phyloP scores from a whole-genome alignment of 2,329 filamentous ascomycete genomes.

The Beauveria scarabaeidicola region DNA sequence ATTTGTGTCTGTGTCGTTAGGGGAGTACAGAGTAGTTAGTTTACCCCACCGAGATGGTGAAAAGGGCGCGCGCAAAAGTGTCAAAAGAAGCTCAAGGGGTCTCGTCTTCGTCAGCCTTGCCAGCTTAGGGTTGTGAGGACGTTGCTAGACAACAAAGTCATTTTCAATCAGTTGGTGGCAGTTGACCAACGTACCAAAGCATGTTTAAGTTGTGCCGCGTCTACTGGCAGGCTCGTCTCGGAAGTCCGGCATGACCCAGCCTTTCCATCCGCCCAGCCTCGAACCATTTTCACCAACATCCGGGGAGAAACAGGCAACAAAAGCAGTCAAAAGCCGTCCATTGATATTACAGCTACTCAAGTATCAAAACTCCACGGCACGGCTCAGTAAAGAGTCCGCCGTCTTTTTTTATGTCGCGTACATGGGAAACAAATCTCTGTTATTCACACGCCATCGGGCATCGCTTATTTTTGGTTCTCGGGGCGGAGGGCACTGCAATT shows the following conservation, averaged over 20 bases:
- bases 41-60: too few relatives aligned
- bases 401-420: conserved; percentile 3
- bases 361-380: conserved; percentile 9
- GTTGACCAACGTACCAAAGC: too few relatives aligned
- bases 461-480: conserved; percentile 69
- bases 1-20: too few relatives aligned
- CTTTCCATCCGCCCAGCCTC: too few relatives aligned
- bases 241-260: background rate
- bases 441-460: conserved; percentile 1
- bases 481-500: conserved; percentile 60
- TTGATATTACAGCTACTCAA: conserved; percentile 7
- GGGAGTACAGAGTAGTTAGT: too few relatives aligned
- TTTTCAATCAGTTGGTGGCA: too few relatives aligned
- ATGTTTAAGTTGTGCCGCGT: background rate
- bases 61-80: too few relatives aligned
- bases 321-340: conserved; percentile 7
- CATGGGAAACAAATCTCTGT: background rate
- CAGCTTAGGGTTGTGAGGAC: too few relatives aligned
- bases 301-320: background rate
- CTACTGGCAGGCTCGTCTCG: background rate
- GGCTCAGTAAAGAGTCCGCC: background rate
- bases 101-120: too few relatives aligned
- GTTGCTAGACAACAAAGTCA: too few relatives aligned
- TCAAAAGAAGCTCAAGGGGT: too few relatives aligned
- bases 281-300: background rate